A percentile compares a stretch with the other conserved stretches of the same genome.
phyloP scores from a whole-genome alignment of 2,329 filamentous ascomycete genomes.

The Coniochaeta hoffmannii region DNA sequence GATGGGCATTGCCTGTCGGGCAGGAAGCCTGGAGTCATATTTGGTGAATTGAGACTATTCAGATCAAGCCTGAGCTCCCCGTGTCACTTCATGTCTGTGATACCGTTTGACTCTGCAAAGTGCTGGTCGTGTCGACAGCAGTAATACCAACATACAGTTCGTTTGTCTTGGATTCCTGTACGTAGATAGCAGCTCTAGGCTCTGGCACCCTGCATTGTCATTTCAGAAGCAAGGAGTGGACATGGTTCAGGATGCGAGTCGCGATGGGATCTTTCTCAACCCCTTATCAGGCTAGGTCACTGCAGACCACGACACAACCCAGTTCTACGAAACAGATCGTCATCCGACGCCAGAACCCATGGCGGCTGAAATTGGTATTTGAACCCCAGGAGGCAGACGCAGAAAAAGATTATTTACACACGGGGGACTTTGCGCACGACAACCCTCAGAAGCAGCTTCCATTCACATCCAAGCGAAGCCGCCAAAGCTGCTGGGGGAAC shows the following conservation, averaged over 20 bases:
- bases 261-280: too few relatives aligned
- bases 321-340: background rate
- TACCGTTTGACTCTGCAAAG: too few relatives aligned
- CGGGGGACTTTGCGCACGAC: background rate
- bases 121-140: too few relatives aligned
- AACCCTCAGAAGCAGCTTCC: background rate
- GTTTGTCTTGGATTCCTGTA: too few relatives aligned
- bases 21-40: background rate
- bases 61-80: background rate
- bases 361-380: background rate
- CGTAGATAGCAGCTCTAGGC: too few relatives aligned
- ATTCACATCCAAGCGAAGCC: background rate
- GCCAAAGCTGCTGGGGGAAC: background rate
- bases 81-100: background rate
- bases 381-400: background rate
- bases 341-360: background rate
- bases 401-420: conserved; percentile 11
- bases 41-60: background rate
- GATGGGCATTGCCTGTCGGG: background rate
- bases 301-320: too few relatives aligned
- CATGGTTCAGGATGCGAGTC: too few relatives aligned
- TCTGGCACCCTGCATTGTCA: too few relatives aligned
- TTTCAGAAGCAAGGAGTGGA: too few relatives aligned
- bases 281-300: too few relatives aligned
- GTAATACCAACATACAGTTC: too few relatives aligned